Conservation (phyloP, 192 early-diverging fungal genomes). For the Backusella luteola region DNA sequence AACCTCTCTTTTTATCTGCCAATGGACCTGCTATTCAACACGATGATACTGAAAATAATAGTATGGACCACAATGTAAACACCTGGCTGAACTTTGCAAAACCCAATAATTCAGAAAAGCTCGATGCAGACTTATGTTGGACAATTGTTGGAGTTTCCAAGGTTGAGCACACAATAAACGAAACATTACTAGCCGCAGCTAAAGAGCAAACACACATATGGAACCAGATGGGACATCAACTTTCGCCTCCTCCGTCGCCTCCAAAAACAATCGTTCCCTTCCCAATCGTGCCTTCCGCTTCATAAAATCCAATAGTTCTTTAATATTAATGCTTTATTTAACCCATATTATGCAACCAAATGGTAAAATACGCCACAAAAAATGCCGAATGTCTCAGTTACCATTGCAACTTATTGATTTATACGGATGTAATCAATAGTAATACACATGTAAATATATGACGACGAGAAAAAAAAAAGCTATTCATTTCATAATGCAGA, state of each 20-base stretch:
- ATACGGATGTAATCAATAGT: background rate
- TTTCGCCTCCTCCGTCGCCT: slow-evolving; percentile 36
- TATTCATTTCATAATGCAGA: background rate
- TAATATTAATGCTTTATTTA: background rate
- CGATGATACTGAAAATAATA: background rate
- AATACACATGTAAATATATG: background rate
- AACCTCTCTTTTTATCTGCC: slow-evolving; percentile 43
- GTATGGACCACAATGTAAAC: background rate
- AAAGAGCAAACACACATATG: background rate
- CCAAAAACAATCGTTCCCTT: slow-evolving; percentile 28
- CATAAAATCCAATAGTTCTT: slow-evolving; percentile 35
- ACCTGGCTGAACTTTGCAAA: background rate
- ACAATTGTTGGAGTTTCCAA: slow-evolving; percentile 79
- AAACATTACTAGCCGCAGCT: background rate
- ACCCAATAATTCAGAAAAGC: slow-evolving; percentile 33
- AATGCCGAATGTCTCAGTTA: background rate
- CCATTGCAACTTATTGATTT: background rate
- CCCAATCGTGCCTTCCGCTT: slow-evolving; percentile 4
- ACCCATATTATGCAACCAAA: background rate
- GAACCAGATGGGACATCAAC: background rate
- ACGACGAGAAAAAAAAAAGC: background rate
- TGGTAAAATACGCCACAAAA: background rate
- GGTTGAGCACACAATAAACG: slow-evolving; percentile 28
- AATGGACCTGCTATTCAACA: slow-evolving; percentile 22
- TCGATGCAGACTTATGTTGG: slow-evolving; percentile 81